A percentile compares a stretch with the other conserved stretches of the same genome.
Conservation (phyloP, 208 protist genomes). For the Acanthamoeba healyi region DNA sequence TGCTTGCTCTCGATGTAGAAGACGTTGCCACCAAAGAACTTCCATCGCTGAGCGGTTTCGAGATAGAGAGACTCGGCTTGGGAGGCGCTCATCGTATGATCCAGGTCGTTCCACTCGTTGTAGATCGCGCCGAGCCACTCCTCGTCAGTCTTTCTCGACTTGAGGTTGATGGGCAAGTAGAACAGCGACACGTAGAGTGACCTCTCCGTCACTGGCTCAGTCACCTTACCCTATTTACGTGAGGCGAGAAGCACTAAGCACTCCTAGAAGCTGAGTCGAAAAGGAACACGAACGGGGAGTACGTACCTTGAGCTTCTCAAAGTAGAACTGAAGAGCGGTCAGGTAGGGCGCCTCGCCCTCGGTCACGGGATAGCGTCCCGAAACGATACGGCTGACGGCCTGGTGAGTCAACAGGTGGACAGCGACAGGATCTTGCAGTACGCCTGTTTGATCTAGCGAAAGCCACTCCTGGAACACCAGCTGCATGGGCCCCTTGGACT, state of each 20-base stretch:
- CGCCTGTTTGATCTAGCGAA: neutral
- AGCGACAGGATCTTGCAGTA: neutral
- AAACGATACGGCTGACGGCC: neutral
- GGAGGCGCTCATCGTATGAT: neutral
- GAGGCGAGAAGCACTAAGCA: neutral
- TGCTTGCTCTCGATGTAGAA: conserved; percentile 29
- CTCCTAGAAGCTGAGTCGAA: neutral
- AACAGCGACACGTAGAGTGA: neutral
- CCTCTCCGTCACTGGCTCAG: neutral
- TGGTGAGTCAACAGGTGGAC: conserved; percentile 20
- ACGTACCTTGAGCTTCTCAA: conserved; percentile 26
- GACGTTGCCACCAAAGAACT: conserved; percentile 30
- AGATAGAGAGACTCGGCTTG: neutral
- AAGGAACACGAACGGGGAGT: too few species aligned
- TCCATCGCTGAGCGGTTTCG: conserved; percentile 7
- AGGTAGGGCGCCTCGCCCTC: conserved; percentile 32
- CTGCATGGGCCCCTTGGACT: neutral
- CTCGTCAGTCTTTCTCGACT: neutral
- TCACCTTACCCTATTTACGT: neutral
- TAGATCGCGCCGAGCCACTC: conserved; percentile 10
- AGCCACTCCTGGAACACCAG: conserved; percentile 1
- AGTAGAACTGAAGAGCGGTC: neutral
- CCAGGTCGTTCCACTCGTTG: neutral
- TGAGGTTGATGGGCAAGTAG: conserved; percentile 11
- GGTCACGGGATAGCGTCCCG: neutral